Conservation (phyloP, 2,329 filamentous ascomycete genomes). For the Drechmeria coniospora region DNA sequence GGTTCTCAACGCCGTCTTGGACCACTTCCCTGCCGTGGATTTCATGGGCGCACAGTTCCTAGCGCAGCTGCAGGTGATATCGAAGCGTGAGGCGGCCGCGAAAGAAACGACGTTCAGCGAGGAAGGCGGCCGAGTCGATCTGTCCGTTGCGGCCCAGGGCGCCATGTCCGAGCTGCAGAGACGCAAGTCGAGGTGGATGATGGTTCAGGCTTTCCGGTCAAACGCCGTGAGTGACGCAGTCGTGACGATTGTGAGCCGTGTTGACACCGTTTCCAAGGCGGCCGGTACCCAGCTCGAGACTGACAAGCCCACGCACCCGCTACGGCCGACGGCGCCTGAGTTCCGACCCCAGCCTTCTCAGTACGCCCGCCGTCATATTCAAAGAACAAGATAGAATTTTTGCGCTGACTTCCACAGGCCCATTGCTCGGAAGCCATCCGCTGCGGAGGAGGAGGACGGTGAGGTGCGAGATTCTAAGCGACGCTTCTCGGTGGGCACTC, state of each 20-base stretch:
- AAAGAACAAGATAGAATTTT: slow-evolving; percentile 3
- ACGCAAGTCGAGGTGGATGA: slow-evolving; percentile 52
- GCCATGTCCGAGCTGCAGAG: slow-evolving; percentile 55
- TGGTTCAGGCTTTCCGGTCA: slow-evolving; percentile 57
- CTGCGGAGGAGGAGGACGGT: slow-evolving; percentile 51
- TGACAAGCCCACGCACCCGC: slow-evolving; percentile 21
- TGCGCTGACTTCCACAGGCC: slow-evolving; percentile 8
- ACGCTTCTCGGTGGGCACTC: slow-evolving; percentile 1
- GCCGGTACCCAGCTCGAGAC: slow-evolving; percentile 13
- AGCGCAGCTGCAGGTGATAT: slow-evolving; percentile 49
- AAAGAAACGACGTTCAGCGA: slow-evolving; percentile 32
- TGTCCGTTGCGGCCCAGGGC: slow-evolving; percentile 59
- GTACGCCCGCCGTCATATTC: slow-evolving; percentile 15
- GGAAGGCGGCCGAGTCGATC: slow-evolving; percentile 51
- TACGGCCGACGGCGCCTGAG: slow-evolving; percentile 44
- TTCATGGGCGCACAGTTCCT: slow-evolving; percentile 64
- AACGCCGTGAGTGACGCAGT: slow-evolving; percentile 35
- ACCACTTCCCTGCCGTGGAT: slow-evolving; percentile 77
- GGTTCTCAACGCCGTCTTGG: slow-evolving; percentile 64
- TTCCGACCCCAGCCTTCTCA: slow-evolving; percentile 41
- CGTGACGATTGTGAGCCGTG: no score
- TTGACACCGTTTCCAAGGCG: slow-evolving; percentile 8
- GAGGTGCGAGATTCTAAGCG: slow-evolving; percentile 47
- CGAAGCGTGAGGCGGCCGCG: slow-evolving; percentile 40
- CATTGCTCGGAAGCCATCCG: slow-evolving; percentile 4